Conservation (phyloP, 2,329 filamentous ascomycete species). For the Fusarium udum region DNA sequence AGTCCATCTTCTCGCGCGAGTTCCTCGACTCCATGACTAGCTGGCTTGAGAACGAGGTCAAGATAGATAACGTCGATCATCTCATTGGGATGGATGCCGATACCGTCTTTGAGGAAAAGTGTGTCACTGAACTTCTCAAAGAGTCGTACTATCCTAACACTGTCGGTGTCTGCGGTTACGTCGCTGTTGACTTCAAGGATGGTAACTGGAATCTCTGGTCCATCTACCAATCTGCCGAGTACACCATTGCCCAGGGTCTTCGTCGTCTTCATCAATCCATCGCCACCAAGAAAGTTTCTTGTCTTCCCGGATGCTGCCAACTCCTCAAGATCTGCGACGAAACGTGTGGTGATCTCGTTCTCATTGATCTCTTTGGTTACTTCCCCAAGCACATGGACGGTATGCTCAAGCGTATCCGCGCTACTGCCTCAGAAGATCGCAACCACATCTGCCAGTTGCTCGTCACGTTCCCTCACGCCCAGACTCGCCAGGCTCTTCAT, state of each 20-base stretch:
- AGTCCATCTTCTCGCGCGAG: background rate
- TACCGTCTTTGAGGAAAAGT: background rate
- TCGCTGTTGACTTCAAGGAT: background rate
- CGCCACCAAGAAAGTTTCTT: background rate
- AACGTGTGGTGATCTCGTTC: background rate
- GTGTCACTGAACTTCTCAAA: background rate
- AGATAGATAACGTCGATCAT: background rate
- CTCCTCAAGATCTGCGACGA: background rate
- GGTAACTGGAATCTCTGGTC: background rate
- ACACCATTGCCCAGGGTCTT: background rate
- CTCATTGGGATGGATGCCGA: slow-evolving; percentile 1
- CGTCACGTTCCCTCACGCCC: background rate
- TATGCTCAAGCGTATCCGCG: background rate
- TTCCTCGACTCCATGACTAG: background rate
- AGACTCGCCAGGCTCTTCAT: background rate
- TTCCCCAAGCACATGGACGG: background rate
- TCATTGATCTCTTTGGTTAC: background rate
- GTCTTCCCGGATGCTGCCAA: background rate
- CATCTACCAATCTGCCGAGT: background rate
- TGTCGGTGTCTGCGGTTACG: background rate
- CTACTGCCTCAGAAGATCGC: background rate
- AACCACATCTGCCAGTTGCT: background rate
- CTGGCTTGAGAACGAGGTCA: background rate
- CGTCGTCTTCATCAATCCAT: background rate
- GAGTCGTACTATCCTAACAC: background rate